Evolutionary conservation across 805 yeast species (phyloP).

Genomic region (Starmera pachycereana): DNA sequence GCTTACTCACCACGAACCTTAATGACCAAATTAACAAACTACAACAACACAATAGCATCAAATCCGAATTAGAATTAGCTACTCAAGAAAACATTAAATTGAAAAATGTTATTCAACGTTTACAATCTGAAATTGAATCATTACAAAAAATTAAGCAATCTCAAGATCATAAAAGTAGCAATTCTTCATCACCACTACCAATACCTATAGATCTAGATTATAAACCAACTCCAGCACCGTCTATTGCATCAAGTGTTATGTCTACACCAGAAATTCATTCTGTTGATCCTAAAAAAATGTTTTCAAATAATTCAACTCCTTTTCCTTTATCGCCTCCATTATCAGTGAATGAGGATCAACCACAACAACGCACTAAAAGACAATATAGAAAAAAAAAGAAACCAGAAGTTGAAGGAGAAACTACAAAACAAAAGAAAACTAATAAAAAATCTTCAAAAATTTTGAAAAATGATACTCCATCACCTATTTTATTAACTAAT

Average conservation of each 20-base stretch:
- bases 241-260: no score
- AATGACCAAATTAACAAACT: slow-evolving; percentile 1
- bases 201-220: no score
- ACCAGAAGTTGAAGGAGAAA: not conserved
- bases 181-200: no score
- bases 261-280: no score
- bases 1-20: not conserved
- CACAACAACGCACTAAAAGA: slow-evolving; percentile 8
- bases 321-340: no score
- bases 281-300: no score
- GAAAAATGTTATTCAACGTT: slow-evolving; percentile 28
- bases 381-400: slow-evolving; percentile 14
- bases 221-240: no score
- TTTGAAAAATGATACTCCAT: slow-evolving; percentile 9
- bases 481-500: slow-evolving; percentile 12
- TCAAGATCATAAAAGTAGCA: not conserved
- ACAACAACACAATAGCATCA: slow-evolving; percentile 16
- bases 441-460: slow-evolving; percentile 4
- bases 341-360: not conserved
- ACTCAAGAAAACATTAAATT: slow-evolving; percentile 34
- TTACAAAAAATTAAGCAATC: slow-evolving; percentile 6
- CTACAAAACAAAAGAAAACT: not conserved
- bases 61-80: slow-evolving; percentile 29
- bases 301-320: no score
- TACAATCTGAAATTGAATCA: slow-evolving; percentile 28